Evolutionary conservation across 2,329 filamentous ascomycete species (phyloP), one percentile per base, ranked within the genome.

Genomic region (Waltergamsia citrina): DNA sequence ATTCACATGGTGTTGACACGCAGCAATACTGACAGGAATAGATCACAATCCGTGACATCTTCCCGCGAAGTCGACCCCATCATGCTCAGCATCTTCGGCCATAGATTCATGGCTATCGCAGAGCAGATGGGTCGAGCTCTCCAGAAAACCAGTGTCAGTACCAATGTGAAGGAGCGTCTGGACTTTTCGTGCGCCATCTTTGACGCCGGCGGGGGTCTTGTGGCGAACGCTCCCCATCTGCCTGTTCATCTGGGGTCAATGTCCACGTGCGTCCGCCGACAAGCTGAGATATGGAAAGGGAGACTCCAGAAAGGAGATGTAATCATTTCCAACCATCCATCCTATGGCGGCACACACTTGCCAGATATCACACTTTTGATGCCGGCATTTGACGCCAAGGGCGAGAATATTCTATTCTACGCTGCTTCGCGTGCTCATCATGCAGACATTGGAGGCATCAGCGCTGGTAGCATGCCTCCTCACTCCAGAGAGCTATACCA

Each of bases 181-280:
- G 84, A 90, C 50, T 90, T 87, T 50, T 87, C 81, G 4, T 90
- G 84, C 45, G 85, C 84, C 9, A 65, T 90, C 0, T 90, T 90
- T 46, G 84, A 86, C 39, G 72, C 77, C 0, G 74, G 76, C 9
- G 84, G 85, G 6, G 82, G 81, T 0, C 63, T 90, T 1, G 83
- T 88, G 2, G 82, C 82, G 2, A 87, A 87, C 48, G 76, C 84
- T 10, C 85, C 84, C 0, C 84, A 90, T 62, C 62, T 90, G 2
- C 84, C 85, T 0, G 84, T 88, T 0, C 84, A 90, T 50, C 63
- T 90, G 4, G 84, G 84, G 14, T 85, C 79, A 27, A 90, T 90
- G 84, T 83, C 81, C 7, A 87, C 82, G 10, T 86, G 82, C 29
- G 82, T 90, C 3, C 71, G 75, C 38, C 82, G 81, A 31, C 84